Conservation (phyloP, 768 basidiomycete species). For the Mrakia gelida region DNA sequence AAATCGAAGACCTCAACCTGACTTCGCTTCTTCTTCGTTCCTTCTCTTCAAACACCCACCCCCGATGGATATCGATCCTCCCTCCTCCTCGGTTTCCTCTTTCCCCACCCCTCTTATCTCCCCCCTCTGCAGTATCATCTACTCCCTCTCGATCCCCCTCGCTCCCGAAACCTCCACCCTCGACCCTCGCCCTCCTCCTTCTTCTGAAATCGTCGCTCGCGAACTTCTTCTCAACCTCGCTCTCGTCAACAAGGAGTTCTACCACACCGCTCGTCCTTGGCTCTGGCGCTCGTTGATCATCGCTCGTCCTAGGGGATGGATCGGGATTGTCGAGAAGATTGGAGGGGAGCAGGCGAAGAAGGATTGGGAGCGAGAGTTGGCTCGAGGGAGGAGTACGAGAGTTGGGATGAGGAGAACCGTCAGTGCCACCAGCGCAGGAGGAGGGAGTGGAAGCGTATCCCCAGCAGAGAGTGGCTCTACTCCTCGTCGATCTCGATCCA, state of each 20-base stretch:
- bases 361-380: neutral
- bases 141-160: slow-evolving; percentile 57
- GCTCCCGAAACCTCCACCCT: slow-evolving; percentile 64
- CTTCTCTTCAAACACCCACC: neutral
- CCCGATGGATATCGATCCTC: slow-evolving; percentile 21
- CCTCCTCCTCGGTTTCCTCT: slow-evolving; percentile 17
- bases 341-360: slow-evolving; percentile 56
- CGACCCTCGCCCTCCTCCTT: slow-evolving; percentile 49
- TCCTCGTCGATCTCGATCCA: neutral
- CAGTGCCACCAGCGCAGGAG: neutral
- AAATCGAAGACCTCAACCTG: neutral
- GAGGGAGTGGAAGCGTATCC: neutral
- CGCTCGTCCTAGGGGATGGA: slow-evolving; percentile 76
- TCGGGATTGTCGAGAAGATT: slow-evolving; percentile 72
- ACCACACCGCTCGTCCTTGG: slow-evolving; percentile 57
- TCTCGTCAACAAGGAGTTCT: slow-evolving; percentile 58
- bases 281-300: slow-evolving; percentile 80
- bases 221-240: slow-evolving; percentile 66
- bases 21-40: slow-evolving; percentile 8
- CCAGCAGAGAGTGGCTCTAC: neutral
- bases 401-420: neutral
- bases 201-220: slow-evolving; percentile 58
- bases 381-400: neutral
- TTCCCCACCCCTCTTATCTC: slow-evolving; percentile 50
- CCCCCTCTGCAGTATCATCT: slow-evolving; percentile 68